A percentile compares a stretch with the other conserved stretches of the same genome.
Conservation (phyloP, 2,329 filamentous ascomycete species). For the Claviceps sp. region DNA sequence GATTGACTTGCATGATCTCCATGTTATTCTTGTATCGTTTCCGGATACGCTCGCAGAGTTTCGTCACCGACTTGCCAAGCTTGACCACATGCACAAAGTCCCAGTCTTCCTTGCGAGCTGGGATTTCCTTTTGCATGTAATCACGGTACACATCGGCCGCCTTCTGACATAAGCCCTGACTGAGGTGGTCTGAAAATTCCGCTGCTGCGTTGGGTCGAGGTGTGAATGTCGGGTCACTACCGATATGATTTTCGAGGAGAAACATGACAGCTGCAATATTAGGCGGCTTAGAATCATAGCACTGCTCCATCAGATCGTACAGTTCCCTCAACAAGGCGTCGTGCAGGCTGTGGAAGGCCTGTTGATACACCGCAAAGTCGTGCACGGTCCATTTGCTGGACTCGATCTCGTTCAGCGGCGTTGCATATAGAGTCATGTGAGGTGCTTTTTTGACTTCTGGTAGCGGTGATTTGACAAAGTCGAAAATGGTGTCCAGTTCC, state of each 20-base stretch:
- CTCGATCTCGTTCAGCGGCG: slow-evolving; percentile 42
- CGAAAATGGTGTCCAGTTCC: slow-evolving; percentile 72
- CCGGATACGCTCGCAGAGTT: slow-evolving; percentile 74
- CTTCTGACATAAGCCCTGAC: slow-evolving; percentile 58
- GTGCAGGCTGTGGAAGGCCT: slow-evolving; percentile 60
- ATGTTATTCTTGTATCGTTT: slow-evolving; percentile 85
- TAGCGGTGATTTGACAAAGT: slow-evolving; percentile 61
- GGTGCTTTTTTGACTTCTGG: slow-evolving; percentile 52
- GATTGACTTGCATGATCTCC: slow-evolving; percentile 65
- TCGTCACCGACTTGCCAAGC: slow-evolving; percentile 74
- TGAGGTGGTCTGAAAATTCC: slow-evolving; percentile 58
- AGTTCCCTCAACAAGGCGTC: slow-evolving; percentile 77
- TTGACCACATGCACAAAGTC: slow-evolving; percentile 83
- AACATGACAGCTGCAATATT: slow-evolving; percentile 68
- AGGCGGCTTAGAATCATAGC: slow-evolving; percentile 79
- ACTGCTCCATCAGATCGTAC: slow-evolving; percentile 74
- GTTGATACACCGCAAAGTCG: slow-evolving; percentile 59
- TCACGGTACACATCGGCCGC: slow-evolving; percentile 69
- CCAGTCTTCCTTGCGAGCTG: slow-evolving; percentile 70
- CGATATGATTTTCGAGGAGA: slow-evolving; percentile 70
- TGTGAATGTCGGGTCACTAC: slow-evolving; percentile 62
- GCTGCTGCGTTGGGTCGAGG: slow-evolving; percentile 55
- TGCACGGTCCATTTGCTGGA: slow-evolving; percentile 52
- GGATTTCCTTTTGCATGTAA: slow-evolving; percentile 68
- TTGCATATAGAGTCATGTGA: slow-evolving; percentile 36